Conservation (phyloP, 176 grass and related monocot genomes). For the Ampelocalamus luodianensis region DNA sequence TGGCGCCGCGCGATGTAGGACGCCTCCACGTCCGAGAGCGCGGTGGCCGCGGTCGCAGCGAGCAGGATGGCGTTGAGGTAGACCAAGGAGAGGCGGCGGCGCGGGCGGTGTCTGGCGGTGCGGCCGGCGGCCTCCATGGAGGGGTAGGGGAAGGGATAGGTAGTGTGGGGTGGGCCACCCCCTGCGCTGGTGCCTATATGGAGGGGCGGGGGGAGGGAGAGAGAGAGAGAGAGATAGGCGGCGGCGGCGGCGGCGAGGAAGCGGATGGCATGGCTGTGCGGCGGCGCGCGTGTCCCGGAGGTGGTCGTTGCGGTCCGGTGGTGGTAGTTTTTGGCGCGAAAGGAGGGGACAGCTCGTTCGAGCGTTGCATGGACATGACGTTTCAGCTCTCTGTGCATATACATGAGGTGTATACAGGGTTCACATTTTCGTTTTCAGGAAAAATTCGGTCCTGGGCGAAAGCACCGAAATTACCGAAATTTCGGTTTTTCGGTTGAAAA, state of each 20-base stretch:
- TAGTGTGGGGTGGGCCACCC: slow-evolving; percentile 45
- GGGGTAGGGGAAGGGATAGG: slow-evolving; percentile 25
- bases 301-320: slow-evolving; percentile 4
- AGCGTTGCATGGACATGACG: slow-evolving; percentile 4
- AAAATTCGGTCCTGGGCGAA: no score
- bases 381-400: neutral
- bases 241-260: neutral
- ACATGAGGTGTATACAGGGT: no score
- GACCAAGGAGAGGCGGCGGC: neutral
- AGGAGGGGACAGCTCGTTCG: neutral
- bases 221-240: slow-evolving; percentile 45
- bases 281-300: slow-evolving; percentile 32
- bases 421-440: no score
- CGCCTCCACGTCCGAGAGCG: slow-evolving; percentile 51
- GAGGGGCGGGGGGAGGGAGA: neutral
- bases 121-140: slow-evolving; percentile 48
- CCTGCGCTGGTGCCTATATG: slow-evolving; percentile 40
- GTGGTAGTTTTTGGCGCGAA: slow-evolving; percentile 34
- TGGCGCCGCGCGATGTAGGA: slow-evolving; percentile 59
- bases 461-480: no score
- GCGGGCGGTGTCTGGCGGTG: neutral
- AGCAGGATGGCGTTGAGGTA: neutral
- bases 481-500: no score
- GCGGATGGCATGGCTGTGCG: neutral
- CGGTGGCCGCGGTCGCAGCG: rapidly evolving